phyloP scores from a whole-genome alignment of 2,329 filamentous ascomycete genomes.

The Penicillium sp. region DNA sequence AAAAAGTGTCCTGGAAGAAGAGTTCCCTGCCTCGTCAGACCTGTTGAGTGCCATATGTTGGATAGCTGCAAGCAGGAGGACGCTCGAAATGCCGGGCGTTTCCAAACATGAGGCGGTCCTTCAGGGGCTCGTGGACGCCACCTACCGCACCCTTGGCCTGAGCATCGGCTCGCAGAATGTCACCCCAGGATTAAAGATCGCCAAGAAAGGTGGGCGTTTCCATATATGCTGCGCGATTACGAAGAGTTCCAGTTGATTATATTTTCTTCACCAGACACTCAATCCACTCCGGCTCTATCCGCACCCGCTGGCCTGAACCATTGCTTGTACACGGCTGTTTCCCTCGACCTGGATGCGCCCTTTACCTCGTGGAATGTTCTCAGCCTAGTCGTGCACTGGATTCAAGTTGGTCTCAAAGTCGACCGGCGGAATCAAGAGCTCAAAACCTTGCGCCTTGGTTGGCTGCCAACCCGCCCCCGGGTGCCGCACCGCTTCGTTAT shows the following conservation, averaged over 20 bases:
- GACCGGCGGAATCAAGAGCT: too few species aligned
- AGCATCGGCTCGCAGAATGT: background rate
- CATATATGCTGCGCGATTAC: background rate
- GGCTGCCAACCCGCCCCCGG: too few species aligned
- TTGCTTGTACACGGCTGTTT: background rate
- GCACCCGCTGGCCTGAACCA: background rate
- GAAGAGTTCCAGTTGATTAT: background rate
- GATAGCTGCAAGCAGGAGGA: constrained; percentile 1
- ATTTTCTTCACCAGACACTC: background rate
- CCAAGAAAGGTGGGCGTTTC: background rate
- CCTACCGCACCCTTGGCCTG: background rate
- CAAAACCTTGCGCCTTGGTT: too few species aligned
- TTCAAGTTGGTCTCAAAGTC: constrained; percentile 1
- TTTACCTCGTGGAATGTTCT: background rate
- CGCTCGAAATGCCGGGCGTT: background rate
- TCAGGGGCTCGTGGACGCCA: background rate
- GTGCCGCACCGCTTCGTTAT: too few species aligned
- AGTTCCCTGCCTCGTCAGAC: too few species aligned
- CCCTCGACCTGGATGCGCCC: background rate
- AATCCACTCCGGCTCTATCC: background rate
- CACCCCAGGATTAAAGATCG: background rate
- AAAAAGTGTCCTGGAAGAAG: too few species aligned
- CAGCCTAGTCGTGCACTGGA: constrained; percentile 1
- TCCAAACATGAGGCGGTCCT: constrained; percentile 1
- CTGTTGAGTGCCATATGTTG: too few species aligned